Evolutionary conservation across 1,284 basidiomycete genomes (phyloP).

Genomic region (Malassezia furfur): DNA sequence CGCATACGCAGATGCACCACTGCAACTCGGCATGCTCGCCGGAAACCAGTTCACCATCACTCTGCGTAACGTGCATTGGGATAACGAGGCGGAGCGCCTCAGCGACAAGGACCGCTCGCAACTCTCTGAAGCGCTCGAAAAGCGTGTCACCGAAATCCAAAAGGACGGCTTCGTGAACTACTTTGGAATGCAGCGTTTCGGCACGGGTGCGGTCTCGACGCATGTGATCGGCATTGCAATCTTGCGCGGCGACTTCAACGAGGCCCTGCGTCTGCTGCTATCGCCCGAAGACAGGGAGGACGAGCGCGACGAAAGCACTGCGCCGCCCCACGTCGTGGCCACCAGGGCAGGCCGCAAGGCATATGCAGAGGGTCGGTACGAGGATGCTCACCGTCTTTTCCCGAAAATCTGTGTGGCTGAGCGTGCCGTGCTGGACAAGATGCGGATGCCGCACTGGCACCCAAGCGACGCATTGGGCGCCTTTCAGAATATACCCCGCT

Average conservation of each 20-base stretch:
- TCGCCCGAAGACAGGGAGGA: background rate
- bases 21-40: slow-evolving; percentile 88
- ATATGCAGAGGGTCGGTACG: slow-evolving; percentile 22
- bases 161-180: slow-evolving; percentile 91
- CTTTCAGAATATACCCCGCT: slow-evolving; percentile 48
- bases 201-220: slow-evolving; percentile 88
- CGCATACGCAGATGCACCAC: slow-evolving; percentile 65
- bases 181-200: slow-evolving; percentile 98
- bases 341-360: slow-evolving; percentile 17
- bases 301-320: background rate
- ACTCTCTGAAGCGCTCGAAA: slow-evolving; percentile 65
- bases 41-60: slow-evolving; percentile 94
- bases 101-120: slow-evolving; percentile 40
- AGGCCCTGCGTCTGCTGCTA: slow-evolving; percentile 32
- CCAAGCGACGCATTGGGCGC: slow-evolving; percentile 27
- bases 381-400: slow-evolving; percentile 68
- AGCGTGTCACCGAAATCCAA: slow-evolving; percentile 56
- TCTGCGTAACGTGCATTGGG: slow-evolving; percentile 58
- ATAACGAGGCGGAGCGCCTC: background rate
- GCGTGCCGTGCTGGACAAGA: slow-evolving; percentile 78
- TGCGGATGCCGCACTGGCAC: slow-evolving; percentile 51
- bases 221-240: slow-evolving; percentile 85
- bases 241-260: slow-evolving; percentile 63
- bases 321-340: slow-evolving; percentile 8
- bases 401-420: slow-evolving; percentile 85